Conservation (phyloP, 148 eudicot species). For the Polygonum aviculare region DNA sequence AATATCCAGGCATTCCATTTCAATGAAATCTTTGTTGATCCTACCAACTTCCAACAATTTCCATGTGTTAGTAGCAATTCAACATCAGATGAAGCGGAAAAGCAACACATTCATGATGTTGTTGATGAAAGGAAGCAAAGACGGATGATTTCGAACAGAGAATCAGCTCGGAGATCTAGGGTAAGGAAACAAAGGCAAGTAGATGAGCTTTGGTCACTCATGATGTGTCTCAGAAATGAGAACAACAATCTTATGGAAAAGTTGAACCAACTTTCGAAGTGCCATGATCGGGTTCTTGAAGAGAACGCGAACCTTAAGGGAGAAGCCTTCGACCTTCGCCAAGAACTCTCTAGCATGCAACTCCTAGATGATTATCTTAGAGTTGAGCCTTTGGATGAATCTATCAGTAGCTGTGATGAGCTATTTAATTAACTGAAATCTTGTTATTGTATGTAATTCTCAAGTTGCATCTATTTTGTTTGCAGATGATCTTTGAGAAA, state of each 20-base stretch:
- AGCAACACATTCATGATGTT: slow-evolving; percentile 23
- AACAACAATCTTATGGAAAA: slow-evolving; percentile 47
- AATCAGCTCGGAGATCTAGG: slow-evolving; percentile 83
- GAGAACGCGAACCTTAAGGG: slow-evolving; percentile 64
- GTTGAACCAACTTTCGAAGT: slow-evolving; percentile 35
- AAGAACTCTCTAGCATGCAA: slow-evolving; percentile 38
- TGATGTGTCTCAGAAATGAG: slow-evolving; percentile 45
- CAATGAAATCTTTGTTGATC: slow-evolving; percentile 19
- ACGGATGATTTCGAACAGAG: slow-evolving; percentile 78
- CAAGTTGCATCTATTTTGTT: neutral
- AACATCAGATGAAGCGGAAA: slow-evolving; percentile 54
- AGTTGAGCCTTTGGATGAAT: slow-evolving; percentile 40
- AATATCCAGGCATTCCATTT: slow-evolving; percentile 18
- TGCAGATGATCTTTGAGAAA: neutral
- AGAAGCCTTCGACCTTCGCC: slow-evolving; percentile 50
- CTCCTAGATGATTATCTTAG: slow-evolving; percentile 39
- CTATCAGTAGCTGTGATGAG: slow-evolving; percentile 30
- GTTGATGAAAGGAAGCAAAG: slow-evolving; percentile 71
- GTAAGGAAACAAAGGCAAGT: slow-evolving; percentile 84
- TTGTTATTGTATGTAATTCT: slow-evolving; percentile 8
- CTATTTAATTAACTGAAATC: slow-evolving; percentile 36
- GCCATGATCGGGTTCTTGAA: slow-evolving; percentile 36
- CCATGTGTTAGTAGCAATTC: slow-evolving; percentile 41
- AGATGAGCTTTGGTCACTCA: slow-evolving; percentile 68
- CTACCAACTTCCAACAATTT: slow-evolving; percentile 16